Evolutionary conservation across 805 yeast genomes (phyloP).

Genomic region (Pichia californica): DNA sequence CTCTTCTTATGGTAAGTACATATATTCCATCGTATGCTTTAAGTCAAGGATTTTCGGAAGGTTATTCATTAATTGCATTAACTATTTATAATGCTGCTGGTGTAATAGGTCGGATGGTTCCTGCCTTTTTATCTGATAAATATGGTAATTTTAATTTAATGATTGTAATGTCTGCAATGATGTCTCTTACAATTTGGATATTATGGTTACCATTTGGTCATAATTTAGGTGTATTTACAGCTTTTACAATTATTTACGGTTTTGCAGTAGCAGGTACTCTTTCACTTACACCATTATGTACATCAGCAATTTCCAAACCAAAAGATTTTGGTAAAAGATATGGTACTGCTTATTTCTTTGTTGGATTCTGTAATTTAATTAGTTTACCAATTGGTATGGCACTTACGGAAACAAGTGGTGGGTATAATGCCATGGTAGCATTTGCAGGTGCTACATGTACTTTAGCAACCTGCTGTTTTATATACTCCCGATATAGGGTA

Average conservation of each 20-base stretch:
- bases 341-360: constrained; percentile 57
- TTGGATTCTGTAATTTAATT: constrained; percentile 39
- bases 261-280: constrained; percentile 56
- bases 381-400: constrained; percentile 41
- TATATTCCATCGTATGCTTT: constrained; percentile 55
- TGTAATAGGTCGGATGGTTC: constrained; percentile 39
- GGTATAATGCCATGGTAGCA: constrained; percentile 27
- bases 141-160: constrained; percentile 40
- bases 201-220: constrained; percentile 62
- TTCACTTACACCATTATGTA: constrained; percentile 61
- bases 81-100: constrained; percentile 41
- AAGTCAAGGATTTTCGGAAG: constrained; percentile 39
- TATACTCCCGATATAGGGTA: constrained; percentile 17
- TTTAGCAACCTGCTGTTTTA: constrained; percentile 18
- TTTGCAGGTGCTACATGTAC: constrained; percentile 28
- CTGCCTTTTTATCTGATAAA: constrained; percentile 39
- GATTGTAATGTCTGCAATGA: constrained; percentile 33
- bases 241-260: constrained; percentile 51
- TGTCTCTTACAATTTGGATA: constrained; percentile 39
- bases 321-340: constrained; percentile 63
- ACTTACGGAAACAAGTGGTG: constrained; percentile 25
- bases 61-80: constrained; percentile 34
- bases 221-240: constrained; percentile 36
- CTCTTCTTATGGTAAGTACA: constrained; percentile 44
- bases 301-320: constrained; percentile 58